Conservation (phyloP, 352 stramenopile species). For the Phytopythium sindhum region DNA sequence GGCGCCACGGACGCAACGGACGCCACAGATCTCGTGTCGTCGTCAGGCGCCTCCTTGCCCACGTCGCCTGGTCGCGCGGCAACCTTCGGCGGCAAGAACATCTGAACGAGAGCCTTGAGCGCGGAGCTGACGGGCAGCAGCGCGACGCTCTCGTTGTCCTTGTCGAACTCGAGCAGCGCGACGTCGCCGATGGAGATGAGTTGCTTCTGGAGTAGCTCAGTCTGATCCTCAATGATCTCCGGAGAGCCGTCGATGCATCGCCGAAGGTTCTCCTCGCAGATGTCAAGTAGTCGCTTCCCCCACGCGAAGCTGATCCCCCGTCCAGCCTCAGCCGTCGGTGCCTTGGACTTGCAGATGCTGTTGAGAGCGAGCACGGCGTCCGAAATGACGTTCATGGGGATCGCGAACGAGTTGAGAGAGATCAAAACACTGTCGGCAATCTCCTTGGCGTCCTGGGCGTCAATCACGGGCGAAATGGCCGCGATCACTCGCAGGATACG, state of each 20-base stretch:
- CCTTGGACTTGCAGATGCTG: constrained; percentile 78
- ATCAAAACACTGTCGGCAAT: constrained; percentile 72
- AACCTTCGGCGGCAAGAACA: constrained; percentile 75
- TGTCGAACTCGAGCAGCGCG: constrained; percentile 73
- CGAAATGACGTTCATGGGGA: constrained; percentile 74
- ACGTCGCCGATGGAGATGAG: constrained; percentile 81
- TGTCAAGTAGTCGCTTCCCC: constrained; percentile 56
- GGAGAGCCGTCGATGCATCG: constrained; percentile 57
- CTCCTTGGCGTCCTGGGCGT: constrained; percentile 67
- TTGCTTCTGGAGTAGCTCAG: constrained; percentile 66
- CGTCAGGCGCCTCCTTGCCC: constrained; percentile 17
- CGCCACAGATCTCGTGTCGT: constrained; percentile 11
- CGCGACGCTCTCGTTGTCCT: constrained; percentile 66
- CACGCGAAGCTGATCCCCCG: constrained; percentile 62
- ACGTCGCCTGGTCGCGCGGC: constrained; percentile 19
- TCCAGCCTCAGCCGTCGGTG: constrained; percentile 43
- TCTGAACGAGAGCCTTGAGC: constrained; percentile 65
- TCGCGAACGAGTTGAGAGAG: constrained; percentile 71
- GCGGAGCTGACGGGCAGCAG: constrained; percentile 47
- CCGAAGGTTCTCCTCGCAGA: constrained; percentile 61
- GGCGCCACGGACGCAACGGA: constrained; percentile 2
- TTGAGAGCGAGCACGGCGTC: constrained; percentile 71
- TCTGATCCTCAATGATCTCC: constrained; percentile 49
- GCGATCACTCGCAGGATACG: constrained; percentile 82
- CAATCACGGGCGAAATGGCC: constrained; percentile 65